These are phyloP conservation scores for Trichoderma pleuroti DNA, from an alignment of 2,329 filamentous ascomycete species.

Conservation along the genomic window DNA sequence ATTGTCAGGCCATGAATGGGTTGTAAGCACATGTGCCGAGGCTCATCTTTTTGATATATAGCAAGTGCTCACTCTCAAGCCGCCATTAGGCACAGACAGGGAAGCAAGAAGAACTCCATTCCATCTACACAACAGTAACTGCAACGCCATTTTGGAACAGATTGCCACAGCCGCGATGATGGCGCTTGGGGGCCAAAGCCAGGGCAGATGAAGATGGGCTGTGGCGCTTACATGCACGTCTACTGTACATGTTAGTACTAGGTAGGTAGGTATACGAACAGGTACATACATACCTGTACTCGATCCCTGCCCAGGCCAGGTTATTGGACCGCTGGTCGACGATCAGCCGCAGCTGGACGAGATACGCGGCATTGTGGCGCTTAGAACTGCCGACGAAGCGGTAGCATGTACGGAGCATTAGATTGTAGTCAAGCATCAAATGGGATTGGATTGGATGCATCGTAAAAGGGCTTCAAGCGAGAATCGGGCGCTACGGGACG, in stretches of 20 bases:
- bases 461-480: not conserved
- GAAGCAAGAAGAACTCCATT: not conserved
- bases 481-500: not conserved
- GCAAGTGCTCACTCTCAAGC: not conserved
- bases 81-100: too few species aligned
- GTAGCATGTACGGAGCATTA: too few species aligned
- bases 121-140: not conserved
- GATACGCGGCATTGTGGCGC: not conserved
- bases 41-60: not conserved
- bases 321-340: not conserved
- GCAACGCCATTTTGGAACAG: not conserved
- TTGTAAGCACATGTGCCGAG: not conserved
- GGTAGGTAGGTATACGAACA: not conserved
- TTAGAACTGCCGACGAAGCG: not conserved
- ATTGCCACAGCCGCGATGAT: not conserved
- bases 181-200: not conserved
- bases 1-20: not conserved
- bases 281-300: not conserved
- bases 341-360: not conserved
- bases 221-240: not conserved
- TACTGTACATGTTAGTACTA: not conserved
- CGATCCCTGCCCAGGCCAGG: not conserved
- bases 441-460: not conserved
- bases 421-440: too few species aligned
- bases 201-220: not conserved